These are phyloP conservation scores for Kodamaea leandrae DNA, from an alignment of 805 yeast genomes.

Conservation along the genomic window DNA sequence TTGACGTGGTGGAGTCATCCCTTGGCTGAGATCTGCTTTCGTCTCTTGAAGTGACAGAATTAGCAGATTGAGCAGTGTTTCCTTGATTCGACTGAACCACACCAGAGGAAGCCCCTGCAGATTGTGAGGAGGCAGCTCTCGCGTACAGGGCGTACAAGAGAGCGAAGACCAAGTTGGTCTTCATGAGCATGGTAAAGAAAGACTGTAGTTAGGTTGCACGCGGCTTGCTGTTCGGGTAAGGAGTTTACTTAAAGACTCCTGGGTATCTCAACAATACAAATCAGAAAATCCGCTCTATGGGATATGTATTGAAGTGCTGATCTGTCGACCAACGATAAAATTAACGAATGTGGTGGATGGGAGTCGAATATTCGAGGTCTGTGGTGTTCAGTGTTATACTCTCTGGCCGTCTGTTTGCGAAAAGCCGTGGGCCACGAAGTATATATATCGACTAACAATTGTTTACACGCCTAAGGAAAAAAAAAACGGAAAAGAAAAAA, in stretches of 20 bases:
- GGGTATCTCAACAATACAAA: background rate
- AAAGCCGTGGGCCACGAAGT: slow-evolving; percentile 1
- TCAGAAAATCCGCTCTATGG: background rate
- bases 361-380: background rate
- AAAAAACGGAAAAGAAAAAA: background rate
- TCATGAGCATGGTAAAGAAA: slow-evolving; percentile 17
- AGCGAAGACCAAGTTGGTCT: slow-evolving; percentile 10
- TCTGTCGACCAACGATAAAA: background rate
- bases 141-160: slow-evolving; percentile 7
- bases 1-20: background rate
- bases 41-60: background rate
- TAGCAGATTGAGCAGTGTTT: background rate
- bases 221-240: background rate
- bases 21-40: too few species aligned
- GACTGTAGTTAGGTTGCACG: slow-evolving; percentile 22
- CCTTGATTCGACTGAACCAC: background rate
- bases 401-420: background rate
- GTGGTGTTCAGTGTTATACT: background rate
- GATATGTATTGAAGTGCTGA: background rate
- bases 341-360: slow-evolving; percentile 1
- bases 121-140: background rate
- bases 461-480: background rate
- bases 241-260: slow-evolving; percentile 2
- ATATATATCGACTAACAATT: background rate
- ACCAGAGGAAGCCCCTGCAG: background rate